phyloP scores from a whole-genome alignment of 2,329 filamentous ascomycete species.

The Botrytis paeoniae region DNA sequence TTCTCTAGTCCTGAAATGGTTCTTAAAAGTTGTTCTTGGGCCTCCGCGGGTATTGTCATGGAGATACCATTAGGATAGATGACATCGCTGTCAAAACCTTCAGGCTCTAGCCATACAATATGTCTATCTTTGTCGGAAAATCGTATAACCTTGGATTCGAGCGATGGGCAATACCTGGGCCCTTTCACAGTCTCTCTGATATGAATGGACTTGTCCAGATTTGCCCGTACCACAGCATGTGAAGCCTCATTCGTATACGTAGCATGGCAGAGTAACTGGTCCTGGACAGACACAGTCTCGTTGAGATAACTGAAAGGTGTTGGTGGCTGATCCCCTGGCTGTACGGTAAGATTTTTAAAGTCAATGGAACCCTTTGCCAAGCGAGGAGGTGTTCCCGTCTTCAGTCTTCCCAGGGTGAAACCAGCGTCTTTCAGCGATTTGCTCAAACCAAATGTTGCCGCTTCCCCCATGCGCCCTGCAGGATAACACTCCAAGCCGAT shows the following conservation, averaged over 20 bases:
- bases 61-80: conserved; percentile 97
- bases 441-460: conserved; percentile 87
- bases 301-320: conserved; percentile 91
- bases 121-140: conserved; percentile 79
- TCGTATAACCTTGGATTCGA: conserved; percentile 90
- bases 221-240: conserved; percentile 80
- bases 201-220: conserved; percentile 94
- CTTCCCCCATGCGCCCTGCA: conserved; percentile 89
- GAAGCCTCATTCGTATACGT: conserved; percentile 82
- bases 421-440: conserved; percentile 86
- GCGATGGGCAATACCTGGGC: conserved; percentile 89
- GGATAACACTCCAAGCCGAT: conserved; percentile 83
- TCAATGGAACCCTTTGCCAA: conserved; percentile 80
- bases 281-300: conserved; percentile 68
- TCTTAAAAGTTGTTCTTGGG: conserved; percentile 79
- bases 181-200: conserved; percentile 94
- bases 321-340: conserved; percentile 81
- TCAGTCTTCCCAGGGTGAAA: conserved; percentile 83
- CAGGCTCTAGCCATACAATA: conserved; percentile 94
- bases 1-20: conserved; percentile 87
- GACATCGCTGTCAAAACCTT: conserved; percentile 85
- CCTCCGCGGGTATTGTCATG: conserved; percentile 90
- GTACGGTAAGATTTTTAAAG: conserved; percentile 66
- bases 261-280: conserved; percentile 81
- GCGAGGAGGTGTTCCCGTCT: conserved; percentile 92